Evolutionary conservation across 2,329 filamentous ascomycete species (phyloP).

Genomic region (Orbilia ellipsospora): DNA sequence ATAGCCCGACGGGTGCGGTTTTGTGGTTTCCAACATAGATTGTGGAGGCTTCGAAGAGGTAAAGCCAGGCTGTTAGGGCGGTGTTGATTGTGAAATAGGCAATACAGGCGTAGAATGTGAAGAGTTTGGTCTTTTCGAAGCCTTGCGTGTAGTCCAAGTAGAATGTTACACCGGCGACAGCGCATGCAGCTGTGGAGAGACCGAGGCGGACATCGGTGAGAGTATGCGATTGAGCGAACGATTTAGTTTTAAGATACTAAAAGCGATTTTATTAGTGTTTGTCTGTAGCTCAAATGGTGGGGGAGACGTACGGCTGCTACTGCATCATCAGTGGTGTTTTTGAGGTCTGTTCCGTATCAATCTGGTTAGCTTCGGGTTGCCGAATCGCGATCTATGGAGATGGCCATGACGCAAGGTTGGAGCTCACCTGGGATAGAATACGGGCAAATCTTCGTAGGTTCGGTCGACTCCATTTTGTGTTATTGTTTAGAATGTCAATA

Average conservation of each 20-base stretch:
- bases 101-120: slow-evolving; percentile 81
- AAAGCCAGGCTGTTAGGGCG: slow-evolving; percentile 84
- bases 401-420: no score
- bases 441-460: slow-evolving; percentile 57
- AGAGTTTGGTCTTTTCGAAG: slow-evolving; percentile 85
- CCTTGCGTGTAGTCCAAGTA: slow-evolving; percentile 86
- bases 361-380: not conserved
- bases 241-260: slow-evolving; percentile 90
- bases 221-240: slow-evolving; percentile 82
- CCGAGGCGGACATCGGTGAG: slow-evolving; percentile 84
- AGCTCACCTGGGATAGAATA: slow-evolving; percentile 56
- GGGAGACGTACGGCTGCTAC: slow-evolving; percentile 68
- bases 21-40: slow-evolving; percentile 81
- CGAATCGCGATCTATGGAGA: not conserved
- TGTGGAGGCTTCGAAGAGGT: slow-evolving; percentile 80
- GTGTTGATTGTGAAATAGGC: slow-evolving; percentile 83
- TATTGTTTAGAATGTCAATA: slow-evolving; percentile 10
- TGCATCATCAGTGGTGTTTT: slow-evolving; percentile 95
- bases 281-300: not conserved
- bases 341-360: slow-evolving; percentile 75
- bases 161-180: slow-evolving; percentile 84
- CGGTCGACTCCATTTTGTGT: slow-evolving; percentile 43
- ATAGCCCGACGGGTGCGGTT: slow-evolving; percentile 72
- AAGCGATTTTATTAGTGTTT: not conserved
- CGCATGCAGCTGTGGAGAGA: slow-evolving; percentile 84